Evolutionary conservation across 1,139 yeast species (phyloP).

Genomic region (Kodamaea ohmeri): DNA sequence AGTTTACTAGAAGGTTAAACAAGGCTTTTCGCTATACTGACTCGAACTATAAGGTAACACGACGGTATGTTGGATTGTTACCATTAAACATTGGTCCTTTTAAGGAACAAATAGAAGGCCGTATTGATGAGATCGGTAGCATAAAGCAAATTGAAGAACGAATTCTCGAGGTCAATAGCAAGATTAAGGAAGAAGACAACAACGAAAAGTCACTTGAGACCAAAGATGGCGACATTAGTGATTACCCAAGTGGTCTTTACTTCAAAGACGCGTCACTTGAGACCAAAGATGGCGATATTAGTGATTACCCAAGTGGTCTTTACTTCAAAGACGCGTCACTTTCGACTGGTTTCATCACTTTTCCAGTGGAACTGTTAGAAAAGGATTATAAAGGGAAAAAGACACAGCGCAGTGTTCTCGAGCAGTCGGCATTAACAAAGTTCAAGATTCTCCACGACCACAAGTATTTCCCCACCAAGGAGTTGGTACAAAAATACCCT

Average conservation of each 20-base stretch:
- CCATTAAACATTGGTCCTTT: constrained; percentile 9
- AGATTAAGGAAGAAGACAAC: no score
- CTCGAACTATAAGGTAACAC: constrained; percentile 10
- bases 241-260: neutral
- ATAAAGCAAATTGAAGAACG: neutral
- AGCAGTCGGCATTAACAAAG: constrained; percentile 17
- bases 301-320: neutral
- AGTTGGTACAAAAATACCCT: constrained; percentile 14
- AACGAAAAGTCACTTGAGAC: no score
- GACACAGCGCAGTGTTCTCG: neutral
- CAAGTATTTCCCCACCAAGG: constrained; percentile 8
- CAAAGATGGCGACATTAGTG: no score
- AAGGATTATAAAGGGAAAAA: neutral
- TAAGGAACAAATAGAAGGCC: constrained; percentile 7
- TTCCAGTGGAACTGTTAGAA: constrained; percentile 13
- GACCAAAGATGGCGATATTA: no score
- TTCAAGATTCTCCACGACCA: constrained; percentile 17
- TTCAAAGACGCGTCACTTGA: no score
- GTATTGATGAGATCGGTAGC: neutral
- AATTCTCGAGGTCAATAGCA: no score
- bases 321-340: constrained; percentile 8
- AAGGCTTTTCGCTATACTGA: constrained; percentile 12
- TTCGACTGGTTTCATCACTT: constrained; percentile 16
- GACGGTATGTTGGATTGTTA: constrained; percentile 24
- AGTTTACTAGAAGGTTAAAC: constrained; percentile 17